phyloP scores from a whole-genome alignment of 306 rosid genomes.

The Argentina anserina region DNA sequence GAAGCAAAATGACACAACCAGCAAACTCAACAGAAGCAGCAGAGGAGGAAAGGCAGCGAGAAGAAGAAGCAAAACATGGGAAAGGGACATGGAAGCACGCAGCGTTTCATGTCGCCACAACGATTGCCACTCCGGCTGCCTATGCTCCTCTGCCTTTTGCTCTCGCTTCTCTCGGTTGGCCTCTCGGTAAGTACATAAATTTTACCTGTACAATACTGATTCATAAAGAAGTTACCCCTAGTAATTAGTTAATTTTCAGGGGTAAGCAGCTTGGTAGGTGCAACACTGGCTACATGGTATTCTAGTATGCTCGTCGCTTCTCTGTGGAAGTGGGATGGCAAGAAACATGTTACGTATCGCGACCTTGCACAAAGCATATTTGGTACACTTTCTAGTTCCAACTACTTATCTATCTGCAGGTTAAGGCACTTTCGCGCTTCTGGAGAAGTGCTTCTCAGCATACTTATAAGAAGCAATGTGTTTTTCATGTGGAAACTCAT shows the following conservation, averaged over 20 bases:
- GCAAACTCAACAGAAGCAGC: slow-evolving; percentile 5
- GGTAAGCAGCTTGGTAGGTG: slow-evolving; percentile 59
- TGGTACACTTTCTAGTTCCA: slow-evolving; percentile 24
- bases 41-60: slow-evolving; percentile 11
- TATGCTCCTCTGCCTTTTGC: slow-evolving; percentile 79
- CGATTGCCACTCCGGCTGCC: slow-evolving; percentile 80
- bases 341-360: slow-evolving; percentile 63
- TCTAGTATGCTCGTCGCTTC: slow-evolving; percentile 69
- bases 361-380: slow-evolving; percentile 58
- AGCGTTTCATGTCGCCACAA: slow-evolving; percentile 72
- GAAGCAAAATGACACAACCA: slow-evolving; percentile 20
- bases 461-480: too few species aligned
- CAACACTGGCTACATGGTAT: slow-evolving; percentile 74
- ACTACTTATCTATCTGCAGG: background rate
- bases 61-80: slow-evolving; percentile 11
- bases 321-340: slow-evolving; percentile 77
- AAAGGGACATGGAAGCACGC: slow-evolving; percentile 76
- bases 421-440: background rate
- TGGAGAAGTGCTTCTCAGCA: too few species aligned
- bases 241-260: slow-evolving; percentile 34
- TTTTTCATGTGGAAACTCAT: too few species aligned
- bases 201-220: background rate
- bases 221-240: background rate
- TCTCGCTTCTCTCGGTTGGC: slow-evolving; percentile 78
- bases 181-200: slow-evolving; percentile 42